A percentile compares a stretch with the other conserved stretches of the same genome.
Conservation (phyloP, 139 green algal genomes). For the Asterochloris erici region DNA sequence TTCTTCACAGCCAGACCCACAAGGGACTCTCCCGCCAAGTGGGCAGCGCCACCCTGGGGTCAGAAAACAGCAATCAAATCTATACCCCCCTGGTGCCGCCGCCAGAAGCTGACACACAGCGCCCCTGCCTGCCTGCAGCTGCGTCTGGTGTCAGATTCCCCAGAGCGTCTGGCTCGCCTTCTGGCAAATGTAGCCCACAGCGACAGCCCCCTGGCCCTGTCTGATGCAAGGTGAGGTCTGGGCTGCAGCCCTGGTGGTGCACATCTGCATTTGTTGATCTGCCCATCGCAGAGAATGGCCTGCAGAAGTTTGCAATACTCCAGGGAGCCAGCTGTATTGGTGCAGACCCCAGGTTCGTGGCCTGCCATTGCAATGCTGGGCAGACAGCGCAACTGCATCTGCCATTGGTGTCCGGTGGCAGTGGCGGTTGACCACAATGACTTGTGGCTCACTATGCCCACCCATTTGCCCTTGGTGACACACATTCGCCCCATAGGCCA, state of each 20-base stretch:
- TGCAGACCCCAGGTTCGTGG: background rate
- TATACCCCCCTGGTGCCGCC: too few relatives aligned
- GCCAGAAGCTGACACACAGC: too few relatives aligned
- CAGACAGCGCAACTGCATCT: too few relatives aligned
- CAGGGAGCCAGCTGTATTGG: background rate
- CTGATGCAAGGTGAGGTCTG: background rate
- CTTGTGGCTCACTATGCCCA: too few relatives aligned
- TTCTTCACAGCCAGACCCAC: too few relatives aligned
- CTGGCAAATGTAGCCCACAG: background rate
- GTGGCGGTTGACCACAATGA: too few relatives aligned
- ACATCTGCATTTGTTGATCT: background rate
- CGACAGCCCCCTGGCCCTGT: background rate
- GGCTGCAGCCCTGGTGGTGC: background rate
- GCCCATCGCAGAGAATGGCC: background rate
- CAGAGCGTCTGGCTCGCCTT: constrained; percentile 10
- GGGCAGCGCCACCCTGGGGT: background rate
- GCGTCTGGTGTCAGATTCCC: constrained; percentile 11
- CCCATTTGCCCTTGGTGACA: too few relatives aligned
- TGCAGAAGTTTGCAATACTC: too few relatives aligned
- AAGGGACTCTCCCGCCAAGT: background rate
- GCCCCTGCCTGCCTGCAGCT: background rate
- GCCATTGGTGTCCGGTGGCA: too few relatives aligned
- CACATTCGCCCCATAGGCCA: too few relatives aligned
- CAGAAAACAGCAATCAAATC: too few relatives aligned
- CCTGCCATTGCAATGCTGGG: background rate